A percentile compares a stretch with the other conserved stretches of the same genome.
Conservation (phyloP, 1,284 basidiomycete genomes). For the Apiotrichum mycotoxinovorans region DNA sequence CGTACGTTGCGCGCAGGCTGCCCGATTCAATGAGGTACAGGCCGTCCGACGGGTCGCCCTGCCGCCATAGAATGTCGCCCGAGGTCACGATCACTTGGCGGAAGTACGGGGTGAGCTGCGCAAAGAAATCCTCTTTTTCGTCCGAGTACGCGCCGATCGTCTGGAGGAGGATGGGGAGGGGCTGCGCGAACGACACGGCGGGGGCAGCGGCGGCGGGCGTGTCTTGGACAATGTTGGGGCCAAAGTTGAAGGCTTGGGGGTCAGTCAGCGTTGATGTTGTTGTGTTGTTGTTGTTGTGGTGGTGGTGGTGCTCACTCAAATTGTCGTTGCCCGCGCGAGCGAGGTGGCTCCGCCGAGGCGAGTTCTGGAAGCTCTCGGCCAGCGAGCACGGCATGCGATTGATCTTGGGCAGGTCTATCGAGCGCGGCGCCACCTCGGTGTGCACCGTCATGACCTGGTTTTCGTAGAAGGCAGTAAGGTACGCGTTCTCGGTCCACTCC, state of each 20-base stretch:
- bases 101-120: conserved; percentile 65
- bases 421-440: conserved; percentile 17
- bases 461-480: conserved; percentile 56
- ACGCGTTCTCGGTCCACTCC: conserved; percentile 91
- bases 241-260: background rate
- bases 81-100: conserved; percentile 57
- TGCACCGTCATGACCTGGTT: conserved; percentile 27
- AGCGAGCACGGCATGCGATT: conserved; percentile 48
- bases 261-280: background rate
- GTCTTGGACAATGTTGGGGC: background rate
- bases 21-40: conserved; percentile 83
- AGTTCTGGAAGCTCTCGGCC: conserved; percentile 63
- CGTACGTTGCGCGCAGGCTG: conserved; percentile 73
- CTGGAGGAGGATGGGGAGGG: conserved; percentile 59
- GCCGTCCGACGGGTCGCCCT: conserved; percentile 71
- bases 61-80: conserved; percentile 70
- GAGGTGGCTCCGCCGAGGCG: conserved; percentile 70
- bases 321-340: conserved; percentile 66
- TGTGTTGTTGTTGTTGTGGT: no score
- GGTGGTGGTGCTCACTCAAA: conserved; percentile 4
- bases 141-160: conserved; percentile 66
- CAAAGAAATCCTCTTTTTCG: conserved; percentile 46
- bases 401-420: conserved; percentile 42
- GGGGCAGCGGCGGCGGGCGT: conserved; percentile 18
- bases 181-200: conserved; percentile 31